A percentile compares a stretch with the other conserved stretches of the same genome.
Evolutionary conservation across 2,329 filamentous ascomycete species (phyloP).

Genomic region (Colletotrichum plurivorum): DNA sequence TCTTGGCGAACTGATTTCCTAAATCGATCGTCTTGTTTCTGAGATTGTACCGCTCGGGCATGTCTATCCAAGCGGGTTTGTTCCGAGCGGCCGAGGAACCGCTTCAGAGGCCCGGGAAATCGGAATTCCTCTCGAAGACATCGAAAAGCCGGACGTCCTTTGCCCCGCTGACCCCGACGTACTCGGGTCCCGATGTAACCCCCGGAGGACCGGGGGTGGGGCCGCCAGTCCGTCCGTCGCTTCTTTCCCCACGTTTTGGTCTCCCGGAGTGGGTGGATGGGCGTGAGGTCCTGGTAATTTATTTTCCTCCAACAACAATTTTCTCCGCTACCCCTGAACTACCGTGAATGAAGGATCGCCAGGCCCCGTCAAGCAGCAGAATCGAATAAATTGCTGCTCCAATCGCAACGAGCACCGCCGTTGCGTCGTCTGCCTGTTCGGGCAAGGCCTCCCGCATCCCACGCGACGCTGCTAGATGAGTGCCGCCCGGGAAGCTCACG

Average conservation of each 20-base stretch:
- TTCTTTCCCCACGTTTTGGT: slow-evolving; percentile 9
- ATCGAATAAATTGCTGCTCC: slow-evolving; percentile 29
- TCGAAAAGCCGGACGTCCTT: background rate
- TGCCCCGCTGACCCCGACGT: background rate
- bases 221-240: background rate
- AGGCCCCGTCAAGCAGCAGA: background rate
- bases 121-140: no score
- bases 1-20: background rate
- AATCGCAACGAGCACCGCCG: background rate
- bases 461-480: background rate
- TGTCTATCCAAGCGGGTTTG: no score
- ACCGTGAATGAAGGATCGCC: slow-evolving; percentile 7
- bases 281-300: slow-evolving; percentile 12
- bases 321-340: slow-evolving; percentile 27
- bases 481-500: background rate
- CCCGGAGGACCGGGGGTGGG: background rate
- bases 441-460: slow-evolving; percentile 6
- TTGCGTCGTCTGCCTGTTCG: slow-evolving; percentile 1
- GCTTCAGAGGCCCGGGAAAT: no score
- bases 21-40: background rate
- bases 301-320: slow-evolving; percentile 35
- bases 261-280: background rate
- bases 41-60: background rate
- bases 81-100: background rate
- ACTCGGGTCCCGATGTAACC: slow-evolving; percentile 14